These are phyloP conservation scores for Tremella mesenterica DNA, from an alignment of 768 basidiomycete genomes.

Conservation along the genomic window DNA sequence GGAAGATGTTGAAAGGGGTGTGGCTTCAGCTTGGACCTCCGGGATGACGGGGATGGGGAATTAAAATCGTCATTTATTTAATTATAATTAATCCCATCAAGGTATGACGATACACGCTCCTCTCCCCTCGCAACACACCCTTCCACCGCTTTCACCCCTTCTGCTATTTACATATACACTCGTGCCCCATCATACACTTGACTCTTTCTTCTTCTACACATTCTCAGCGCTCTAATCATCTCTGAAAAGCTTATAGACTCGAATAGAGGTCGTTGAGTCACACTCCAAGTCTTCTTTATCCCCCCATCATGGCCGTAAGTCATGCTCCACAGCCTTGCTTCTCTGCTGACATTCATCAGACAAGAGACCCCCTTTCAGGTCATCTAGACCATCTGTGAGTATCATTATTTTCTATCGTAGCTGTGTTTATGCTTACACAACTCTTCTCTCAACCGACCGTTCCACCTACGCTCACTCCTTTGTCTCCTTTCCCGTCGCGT, in stretches of 20 bases:
- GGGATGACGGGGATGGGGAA: too few relatives aligned
- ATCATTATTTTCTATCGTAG: not conserved
- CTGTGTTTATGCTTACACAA: too few relatives aligned
- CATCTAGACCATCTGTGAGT: slow-evolving; percentile 64
- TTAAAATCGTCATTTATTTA: too few relatives aligned
- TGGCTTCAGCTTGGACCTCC: too few relatives aligned
- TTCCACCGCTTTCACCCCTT: not conserved
- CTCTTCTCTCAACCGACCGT: too few relatives aligned
- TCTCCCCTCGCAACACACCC: not conserved
- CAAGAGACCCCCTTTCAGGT: slow-evolving; percentile 56
- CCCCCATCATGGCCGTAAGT: slow-evolving; percentile 11
- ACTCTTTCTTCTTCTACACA: not conserved
- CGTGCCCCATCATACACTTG: not conserved
- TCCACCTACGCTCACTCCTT: too few relatives aligned
- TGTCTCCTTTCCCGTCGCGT: too few relatives aligned
- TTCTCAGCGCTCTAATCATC: not conserved
- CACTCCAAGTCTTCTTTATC: too few relatives aligned
- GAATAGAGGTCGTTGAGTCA: not conserved
- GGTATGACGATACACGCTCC: not conserved
- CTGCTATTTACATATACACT: not conserved
- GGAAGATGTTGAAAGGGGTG: too few relatives aligned
- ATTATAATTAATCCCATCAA: too few relatives aligned
- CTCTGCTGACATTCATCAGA: slow-evolving; percentile 5
- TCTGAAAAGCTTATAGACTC: not conserved
- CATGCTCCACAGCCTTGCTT: not conserved